phyloP scores from a whole-genome alignment of 2,329 filamentous ascomycete genomes.

The Colletotrichum falcatum region DNA sequence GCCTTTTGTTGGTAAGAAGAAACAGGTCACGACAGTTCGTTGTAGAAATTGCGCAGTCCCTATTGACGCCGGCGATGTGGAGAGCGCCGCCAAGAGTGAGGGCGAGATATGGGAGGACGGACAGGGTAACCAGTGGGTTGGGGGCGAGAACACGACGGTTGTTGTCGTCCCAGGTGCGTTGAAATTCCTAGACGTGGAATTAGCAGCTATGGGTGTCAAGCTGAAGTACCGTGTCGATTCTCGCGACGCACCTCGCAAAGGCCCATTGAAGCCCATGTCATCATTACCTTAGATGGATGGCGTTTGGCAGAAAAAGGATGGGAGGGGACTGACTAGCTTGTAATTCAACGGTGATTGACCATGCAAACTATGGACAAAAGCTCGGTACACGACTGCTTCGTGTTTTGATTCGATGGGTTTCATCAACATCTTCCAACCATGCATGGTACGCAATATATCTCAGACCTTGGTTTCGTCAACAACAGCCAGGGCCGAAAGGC shows the following conservation, averaged over 20 bases:
- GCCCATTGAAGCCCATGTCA: constrained; percentile 58
- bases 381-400: background rate
- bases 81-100: constrained; percentile 67
- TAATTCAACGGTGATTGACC: constrained; percentile 28
- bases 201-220: constrained; percentile 96
- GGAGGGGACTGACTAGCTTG: constrained; percentile 2
- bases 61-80: constrained; percentile 68
- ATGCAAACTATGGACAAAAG: background rate
- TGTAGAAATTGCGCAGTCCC: constrained; percentile 81
- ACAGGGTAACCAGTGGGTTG: constrained; percentile 83
- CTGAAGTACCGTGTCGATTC: constrained; percentile 80
- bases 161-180: constrained; percentile 94
- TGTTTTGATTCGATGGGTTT: background rate
- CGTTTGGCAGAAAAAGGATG: constrained; percentile 36
- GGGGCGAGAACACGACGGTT: constrained; percentile 89
- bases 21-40: constrained; percentile 76
- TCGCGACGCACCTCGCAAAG: constrained; percentile 74
- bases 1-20: constrained; percentile 72
- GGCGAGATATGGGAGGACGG: constrained; percentile 95
- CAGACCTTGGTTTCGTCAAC: background rate
- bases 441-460: background rate
- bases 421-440: background rate
- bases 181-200: constrained; percentile 92
- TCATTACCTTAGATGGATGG: constrained; percentile 40
- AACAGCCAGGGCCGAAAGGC: background rate